Evolutionary conservation across 1,284 basidiomycete genomes (phyloP).

Genomic region (Cutaneotrichosporon mucoides): DNA sequence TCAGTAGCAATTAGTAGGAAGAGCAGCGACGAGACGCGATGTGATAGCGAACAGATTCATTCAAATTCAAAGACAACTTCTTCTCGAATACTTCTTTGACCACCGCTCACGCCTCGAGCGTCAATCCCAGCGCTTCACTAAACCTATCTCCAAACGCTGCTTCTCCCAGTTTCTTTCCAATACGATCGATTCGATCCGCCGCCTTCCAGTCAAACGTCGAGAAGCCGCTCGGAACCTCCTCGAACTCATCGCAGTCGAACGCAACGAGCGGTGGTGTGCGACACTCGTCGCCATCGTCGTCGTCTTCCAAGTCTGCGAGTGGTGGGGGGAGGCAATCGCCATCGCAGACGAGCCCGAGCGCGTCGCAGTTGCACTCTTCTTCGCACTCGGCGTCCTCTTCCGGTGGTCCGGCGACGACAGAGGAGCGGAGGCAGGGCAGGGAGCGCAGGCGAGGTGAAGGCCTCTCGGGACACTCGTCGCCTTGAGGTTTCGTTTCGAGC

Average conservation of each 20-base stretch:
- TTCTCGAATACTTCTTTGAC: no score
- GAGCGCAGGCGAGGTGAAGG: constrained; percentile 18
- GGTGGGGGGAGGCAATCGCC: neutral
- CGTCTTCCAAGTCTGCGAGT: constrained; percentile 11
- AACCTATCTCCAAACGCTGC: no score
- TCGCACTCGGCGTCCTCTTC: neutral
- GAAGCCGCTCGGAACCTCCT: no score
- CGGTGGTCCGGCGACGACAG: neutral
- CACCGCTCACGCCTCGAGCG: no score
- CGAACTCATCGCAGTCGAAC: constrained; percentile 6
- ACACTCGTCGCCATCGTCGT: constrained; percentile 8
- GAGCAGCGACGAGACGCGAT: no score
- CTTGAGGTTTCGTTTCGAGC: neutral
- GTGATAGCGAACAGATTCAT: no score
- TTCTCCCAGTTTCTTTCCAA: no score
- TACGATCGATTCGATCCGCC: no score
- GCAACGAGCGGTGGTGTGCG: constrained; percentile 26
- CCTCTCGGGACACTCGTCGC: neutral
- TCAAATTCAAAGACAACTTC: no score
- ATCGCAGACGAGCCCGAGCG: neutral
- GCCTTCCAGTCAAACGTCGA: no score
- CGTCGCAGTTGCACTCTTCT: neutral
- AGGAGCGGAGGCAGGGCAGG: constrained; percentile 21
- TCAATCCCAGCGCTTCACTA: no score
- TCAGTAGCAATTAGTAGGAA: no score